A percentile compares a stretch with the other conserved stretches of the same genome.
Conservation (phyloP, 2,329 filamentous ascomycete genomes). For the Nigrograna mackinnonii region DNA sequence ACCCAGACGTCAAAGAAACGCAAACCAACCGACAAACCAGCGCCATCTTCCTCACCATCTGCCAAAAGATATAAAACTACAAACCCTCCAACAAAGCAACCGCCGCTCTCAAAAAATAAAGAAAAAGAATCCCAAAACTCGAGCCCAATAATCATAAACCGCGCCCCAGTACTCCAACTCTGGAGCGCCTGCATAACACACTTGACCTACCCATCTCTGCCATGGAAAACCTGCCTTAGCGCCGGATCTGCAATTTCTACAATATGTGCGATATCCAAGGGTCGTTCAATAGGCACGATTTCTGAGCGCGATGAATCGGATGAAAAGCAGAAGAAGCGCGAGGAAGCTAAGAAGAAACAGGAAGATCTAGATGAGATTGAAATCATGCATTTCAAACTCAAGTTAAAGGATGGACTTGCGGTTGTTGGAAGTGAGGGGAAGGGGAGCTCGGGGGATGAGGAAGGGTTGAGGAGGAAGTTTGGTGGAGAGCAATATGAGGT, state of each 20-base stretch:
- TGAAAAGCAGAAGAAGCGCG: constrained; percentile 16
- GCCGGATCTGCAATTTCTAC: constrained; percentile 31
- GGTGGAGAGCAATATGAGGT: constrained; percentile 20
- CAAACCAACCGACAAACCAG: neutral
- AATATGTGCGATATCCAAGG: constrained; percentile 35
- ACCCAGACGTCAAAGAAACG: neutral
- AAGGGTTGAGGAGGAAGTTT: constrained; percentile 23
- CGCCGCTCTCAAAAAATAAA: neutral
- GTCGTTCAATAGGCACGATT: constrained; percentile 31
- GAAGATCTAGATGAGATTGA: constrained; percentile 22
- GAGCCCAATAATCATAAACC: constrained; percentile 28
- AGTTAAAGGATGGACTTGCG: constrained; percentile 27
- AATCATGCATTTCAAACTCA: constrained; percentile 34
- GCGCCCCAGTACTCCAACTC: constrained; percentile 34
- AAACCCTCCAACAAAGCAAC: neutral
- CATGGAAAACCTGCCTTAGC: constrained; percentile 34
- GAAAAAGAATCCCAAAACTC: neutral
- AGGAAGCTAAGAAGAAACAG: constrained; percentile 14
- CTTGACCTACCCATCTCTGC: constrained; percentile 22
- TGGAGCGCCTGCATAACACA: constrained; percentile 28
- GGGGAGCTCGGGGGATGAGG: constrained; percentile 18
- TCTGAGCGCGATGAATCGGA: constrained; percentile 19
- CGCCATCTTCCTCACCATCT: neutral
- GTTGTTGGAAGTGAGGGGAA: constrained; percentile 16
- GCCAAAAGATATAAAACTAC: neutral